Evolutionary conservation across 139 green algal genomes (phyloP).

Genomic region (Dunaliella primolecta): DNA sequence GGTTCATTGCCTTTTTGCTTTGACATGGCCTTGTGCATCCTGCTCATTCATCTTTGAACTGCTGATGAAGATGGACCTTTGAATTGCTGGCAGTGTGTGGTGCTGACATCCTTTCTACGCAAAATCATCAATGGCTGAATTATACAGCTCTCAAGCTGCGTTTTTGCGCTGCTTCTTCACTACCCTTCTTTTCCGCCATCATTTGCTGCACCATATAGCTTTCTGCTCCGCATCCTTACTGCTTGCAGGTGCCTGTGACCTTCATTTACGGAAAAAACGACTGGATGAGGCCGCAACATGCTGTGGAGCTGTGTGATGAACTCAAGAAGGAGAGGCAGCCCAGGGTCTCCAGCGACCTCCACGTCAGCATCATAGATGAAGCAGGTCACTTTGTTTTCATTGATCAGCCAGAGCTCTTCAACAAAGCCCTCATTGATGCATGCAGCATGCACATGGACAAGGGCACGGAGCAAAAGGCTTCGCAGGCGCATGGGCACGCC

Average conservation of each 20-base stretch:
- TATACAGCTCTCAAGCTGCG: too few relatives aligned
- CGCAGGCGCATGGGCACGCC: neutral
- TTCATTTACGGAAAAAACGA: conserved; percentile 76
- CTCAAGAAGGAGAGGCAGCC: conserved; percentile 15
- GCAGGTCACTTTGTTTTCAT: conserved; percentile 78
- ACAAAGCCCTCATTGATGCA: conserved; percentile 11
- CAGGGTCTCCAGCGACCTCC: conserved; percentile 31
- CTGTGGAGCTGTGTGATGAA: conserved; percentile 31
- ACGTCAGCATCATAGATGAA: conserved; percentile 39
- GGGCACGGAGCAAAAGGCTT: neutral
- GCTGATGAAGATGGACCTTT: too few relatives aligned
- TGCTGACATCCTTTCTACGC: too few relatives aligned
- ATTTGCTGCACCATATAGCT: too few relatives aligned
- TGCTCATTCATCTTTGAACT: too few relatives aligned
- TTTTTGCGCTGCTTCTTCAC: too few relatives aligned
- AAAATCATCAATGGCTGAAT: too few relatives aligned
- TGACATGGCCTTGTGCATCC: too few relatives aligned
- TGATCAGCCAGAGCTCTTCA: conserved; percentile 41
- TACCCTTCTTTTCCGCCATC: too few relatives aligned
- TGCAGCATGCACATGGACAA: neutral
- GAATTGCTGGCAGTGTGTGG: too few relatives aligned
- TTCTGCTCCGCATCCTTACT: too few relatives aligned
- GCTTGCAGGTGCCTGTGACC: conserved; percentile 47
- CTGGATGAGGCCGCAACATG: conserved; percentile 60
- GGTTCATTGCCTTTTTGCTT: too few relatives aligned